A percentile compares a stretch with the other conserved stretches of the same genome.
These are phyloP conservation scores for Sanghuangporus sanghuang DNA, from an alignment of 1,284 basidiomycete species.

Conservation along the genomic window DNA sequence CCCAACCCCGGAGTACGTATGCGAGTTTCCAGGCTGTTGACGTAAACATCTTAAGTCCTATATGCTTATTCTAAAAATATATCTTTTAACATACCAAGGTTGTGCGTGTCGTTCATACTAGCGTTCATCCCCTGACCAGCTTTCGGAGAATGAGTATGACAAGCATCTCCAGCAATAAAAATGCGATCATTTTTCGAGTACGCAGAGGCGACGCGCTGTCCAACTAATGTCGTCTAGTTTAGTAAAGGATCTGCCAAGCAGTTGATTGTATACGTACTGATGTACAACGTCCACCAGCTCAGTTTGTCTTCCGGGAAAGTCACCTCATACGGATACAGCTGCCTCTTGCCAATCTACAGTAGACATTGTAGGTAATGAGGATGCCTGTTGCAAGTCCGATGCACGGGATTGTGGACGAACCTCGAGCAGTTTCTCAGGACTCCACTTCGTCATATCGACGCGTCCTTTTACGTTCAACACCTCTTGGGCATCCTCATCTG, in stretches of 20 bases:
- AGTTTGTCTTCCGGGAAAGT: conserved; percentile 44
- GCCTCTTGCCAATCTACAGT: conserved; percentile 29
- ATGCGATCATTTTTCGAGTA: conserved; percentile 68
- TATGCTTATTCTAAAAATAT: not conserved
- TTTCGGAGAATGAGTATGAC: conserved; percentile 84
- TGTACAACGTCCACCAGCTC: conserved; percentile 82
- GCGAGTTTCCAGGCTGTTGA: conserved; percentile 69
- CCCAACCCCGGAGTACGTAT: conserved; percentile 69
- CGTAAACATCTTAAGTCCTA: not conserved
- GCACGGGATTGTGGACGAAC: conserved; percentile 7
- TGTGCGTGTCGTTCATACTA: conserved; percentile 81
- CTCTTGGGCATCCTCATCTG: conserved; percentile 27
- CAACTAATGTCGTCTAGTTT: conserved; percentile 35
- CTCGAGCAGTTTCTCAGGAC: conserved; percentile 35
- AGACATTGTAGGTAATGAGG: not conserved
- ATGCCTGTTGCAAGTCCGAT: not conserved
- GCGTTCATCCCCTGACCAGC: conserved; percentile 75
- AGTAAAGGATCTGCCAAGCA: not conserved
- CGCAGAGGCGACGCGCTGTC: conserved; percentile 69
- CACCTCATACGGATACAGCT: conserved; percentile 67
- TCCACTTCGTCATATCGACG: conserved; percentile 38
- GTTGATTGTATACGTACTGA: conserved; percentile 31
- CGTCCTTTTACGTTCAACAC: conserved; percentile 30
- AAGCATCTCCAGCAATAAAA: conserved; percentile 80
- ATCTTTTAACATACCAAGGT: conserved; percentile 46